Percentiles rank a stretch among this genome's conserved stretches.
Conservation (phyloP, 2,329 filamentous ascomycete species). For the Aspergillus brunneoviolaceus region DNA sequence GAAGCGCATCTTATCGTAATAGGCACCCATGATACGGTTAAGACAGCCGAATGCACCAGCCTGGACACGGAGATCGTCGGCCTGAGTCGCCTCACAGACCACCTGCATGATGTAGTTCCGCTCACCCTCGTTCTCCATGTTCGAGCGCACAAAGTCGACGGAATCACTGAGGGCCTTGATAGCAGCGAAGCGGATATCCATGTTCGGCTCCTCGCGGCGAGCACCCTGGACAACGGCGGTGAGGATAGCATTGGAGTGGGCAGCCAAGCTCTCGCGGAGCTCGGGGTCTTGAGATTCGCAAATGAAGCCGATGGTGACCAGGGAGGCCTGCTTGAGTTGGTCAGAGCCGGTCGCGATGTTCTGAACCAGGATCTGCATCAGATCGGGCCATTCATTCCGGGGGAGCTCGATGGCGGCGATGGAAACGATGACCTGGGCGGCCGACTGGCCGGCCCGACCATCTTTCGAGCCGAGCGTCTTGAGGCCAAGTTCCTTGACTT, state of each 20-base stretch:
- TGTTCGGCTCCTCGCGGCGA: constrained; percentile 90
- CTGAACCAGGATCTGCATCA: constrained; percentile 85
- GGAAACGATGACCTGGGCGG: constrained; percentile 91
- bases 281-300: constrained; percentile 93
- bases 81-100: constrained; percentile 97
- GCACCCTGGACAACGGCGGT: constrained; percentile 97
- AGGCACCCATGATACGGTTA: constrained; percentile 97
- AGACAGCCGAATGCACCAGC: constrained; percentile 95
- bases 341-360: constrained; percentile 85
- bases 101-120: constrained; percentile 99
- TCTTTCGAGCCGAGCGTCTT: constrained; percentile 80
- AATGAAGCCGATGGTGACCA: constrained; percentile 97
- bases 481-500: constrained; percentile 87
- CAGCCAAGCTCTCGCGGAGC: constrained; percentile 73
- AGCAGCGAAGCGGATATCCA: constrained; percentile 86
- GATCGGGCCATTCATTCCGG: constrained; percentile 85
- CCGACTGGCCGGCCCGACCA: constrained; percentile 78
- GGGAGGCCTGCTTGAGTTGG: constrained; percentile 88
- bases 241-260: constrained; percentile 95
- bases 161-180: constrained; percentile 94
- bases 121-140: constrained; percentile 99
- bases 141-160: constrained; percentile 94
- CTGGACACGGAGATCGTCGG: constrained; percentile 85
- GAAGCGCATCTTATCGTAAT: constrained; percentile 99
- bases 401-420: constrained; percentile 95